Evolutionary conservation across 2,329 filamentous ascomycete species (phyloP).

Genomic region (Ascochyta fabae): DNA sequence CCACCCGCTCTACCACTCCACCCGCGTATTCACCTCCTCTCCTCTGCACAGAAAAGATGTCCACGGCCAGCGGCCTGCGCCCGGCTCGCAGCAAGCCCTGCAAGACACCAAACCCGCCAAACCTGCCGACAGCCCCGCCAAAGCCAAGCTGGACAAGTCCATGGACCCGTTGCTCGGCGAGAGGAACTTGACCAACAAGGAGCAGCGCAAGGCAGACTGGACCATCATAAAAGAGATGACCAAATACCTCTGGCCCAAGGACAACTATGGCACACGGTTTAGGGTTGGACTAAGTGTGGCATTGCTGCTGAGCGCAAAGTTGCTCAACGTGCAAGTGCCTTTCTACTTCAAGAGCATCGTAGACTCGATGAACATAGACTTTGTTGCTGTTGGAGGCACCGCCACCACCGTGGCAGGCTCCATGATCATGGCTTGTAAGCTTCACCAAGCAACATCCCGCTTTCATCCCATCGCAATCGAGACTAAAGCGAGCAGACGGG

Average conservation of each 20-base stretch:
- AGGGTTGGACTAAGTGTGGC: slow-evolving; percentile 85
- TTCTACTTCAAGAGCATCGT: slow-evolving; percentile 99
- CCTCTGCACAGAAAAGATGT: slow-evolving; percentile 54
- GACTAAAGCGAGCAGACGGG: slow-evolving; percentile 64
- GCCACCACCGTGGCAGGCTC: slow-evolving; percentile 87
- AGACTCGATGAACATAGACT: slow-evolving; percentile 96
- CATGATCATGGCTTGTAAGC: slow-evolving; percentile 84
- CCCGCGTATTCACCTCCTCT: slow-evolving; percentile 54
- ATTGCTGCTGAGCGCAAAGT: slow-evolving; percentile 86
- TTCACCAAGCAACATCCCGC: slow-evolving; percentile 18
- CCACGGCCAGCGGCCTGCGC: slow-evolving; percentile 39
- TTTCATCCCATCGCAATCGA: slow-evolving; percentile 11
- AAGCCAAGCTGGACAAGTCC: slow-evolving; percentile 35
- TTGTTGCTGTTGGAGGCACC: slow-evolving; percentile 83
- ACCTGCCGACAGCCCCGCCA: slow-evolving; percentile 22
- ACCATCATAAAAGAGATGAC: slow-evolving; percentile 99
- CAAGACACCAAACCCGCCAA: slow-evolving; percentile 30
- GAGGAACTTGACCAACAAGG: slow-evolving; percentile 72
- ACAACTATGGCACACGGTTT: slow-evolving; percentile 80
- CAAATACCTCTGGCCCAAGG: slow-evolving; percentile 93
- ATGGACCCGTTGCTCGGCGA: slow-evolving; percentile 62
- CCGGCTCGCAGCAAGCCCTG: slow-evolving; percentile 33
- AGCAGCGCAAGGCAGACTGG: slow-evolving; percentile 97
- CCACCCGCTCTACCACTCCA: slow-evolving; percentile 27
- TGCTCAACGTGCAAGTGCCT: slow-evolving; percentile 93